A percentile compares a stretch with the other conserved stretches of the same genome.
These are phyloP conservation scores for Penicillium rolfsii DNA, from an alignment of 2,329 filamentous ascomycete species.

Conservation along the genomic window DNA sequence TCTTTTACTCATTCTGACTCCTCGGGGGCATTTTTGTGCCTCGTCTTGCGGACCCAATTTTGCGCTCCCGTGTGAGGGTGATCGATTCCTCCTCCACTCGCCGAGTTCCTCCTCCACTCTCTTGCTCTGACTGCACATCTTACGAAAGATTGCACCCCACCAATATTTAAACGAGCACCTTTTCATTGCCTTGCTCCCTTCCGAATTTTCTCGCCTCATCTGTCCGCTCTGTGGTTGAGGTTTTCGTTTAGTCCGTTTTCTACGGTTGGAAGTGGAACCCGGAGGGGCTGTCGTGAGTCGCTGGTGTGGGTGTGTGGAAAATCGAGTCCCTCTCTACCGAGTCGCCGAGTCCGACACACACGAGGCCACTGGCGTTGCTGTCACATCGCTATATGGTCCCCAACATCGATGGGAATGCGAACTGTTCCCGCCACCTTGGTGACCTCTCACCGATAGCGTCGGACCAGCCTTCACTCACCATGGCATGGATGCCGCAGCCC, in stretches of 20 bases:
- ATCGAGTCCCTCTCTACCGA: constrained; percentile 15
- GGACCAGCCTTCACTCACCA: constrained; percentile 41
- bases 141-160: not conserved
- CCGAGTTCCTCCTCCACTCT: not conserved
- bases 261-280: constrained; percentile 23
- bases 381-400: constrained; percentile 46
- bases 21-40: not conserved
- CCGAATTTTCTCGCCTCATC: not conserved
- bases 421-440: constrained; percentile 44
- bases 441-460: constrained; percentile 49
- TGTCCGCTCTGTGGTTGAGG: constrained; percentile 2
- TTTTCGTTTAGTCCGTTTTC: constrained; percentile 1
- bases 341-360: constrained; percentile 17
- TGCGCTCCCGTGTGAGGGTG: constrained; percentile 9
- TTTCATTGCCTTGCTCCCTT: not conserved
- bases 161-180: not conserved
- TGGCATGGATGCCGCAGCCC: constrained; percentile 46
- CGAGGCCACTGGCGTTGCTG: constrained; percentile 9
- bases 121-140: not conserved
- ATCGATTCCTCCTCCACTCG: constrained; percentile 17
- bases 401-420: constrained; percentile 49
- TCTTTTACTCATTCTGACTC: constrained; percentile 1
- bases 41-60: constrained; percentile 10
- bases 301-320: constrained; percentile 17
- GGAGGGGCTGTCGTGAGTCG: constrained; percentile 24